Percentiles rank a stretch among this genome's conserved stretches.
Evolutionary conservation across 2,329 filamentous ascomycete genomes (phyloP).

Genomic region (Dactylellina leptospora): DNA sequence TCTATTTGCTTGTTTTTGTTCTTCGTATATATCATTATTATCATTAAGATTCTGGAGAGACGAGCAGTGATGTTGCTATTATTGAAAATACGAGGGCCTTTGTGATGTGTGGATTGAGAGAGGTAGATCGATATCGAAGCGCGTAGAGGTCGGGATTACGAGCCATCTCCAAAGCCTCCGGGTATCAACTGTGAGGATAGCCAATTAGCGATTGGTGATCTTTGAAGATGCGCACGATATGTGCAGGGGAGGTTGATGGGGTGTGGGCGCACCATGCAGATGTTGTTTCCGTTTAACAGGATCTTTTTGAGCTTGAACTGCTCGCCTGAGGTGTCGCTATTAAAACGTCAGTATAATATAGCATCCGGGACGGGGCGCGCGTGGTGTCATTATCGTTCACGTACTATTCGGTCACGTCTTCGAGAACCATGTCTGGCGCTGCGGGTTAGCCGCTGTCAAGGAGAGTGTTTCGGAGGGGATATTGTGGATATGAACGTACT

Average conservation of each 20-base stretch:
- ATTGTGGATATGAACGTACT: constrained; percentile 89
- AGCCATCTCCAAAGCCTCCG: constrained; percentile 33
- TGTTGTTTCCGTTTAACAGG: constrained; percentile 94
- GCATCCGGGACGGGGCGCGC: neutral
- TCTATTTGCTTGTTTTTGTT: neutral
- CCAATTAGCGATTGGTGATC: too few relatives aligned
- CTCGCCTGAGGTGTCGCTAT: constrained; percentile 86
- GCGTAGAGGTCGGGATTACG: neutral
- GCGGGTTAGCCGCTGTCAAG: neutral
- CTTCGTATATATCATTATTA: neutral
- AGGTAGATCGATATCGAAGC: neutral
- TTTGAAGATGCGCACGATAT: neutral
- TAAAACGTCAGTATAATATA: neutral
- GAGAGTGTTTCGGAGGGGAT: constrained; percentile 5
- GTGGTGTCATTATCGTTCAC: neutral
- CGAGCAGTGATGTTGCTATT: too few relatives aligned
- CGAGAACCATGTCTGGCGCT: constrained; percentile 90
- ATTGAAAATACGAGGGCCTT: neutral
- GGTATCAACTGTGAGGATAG: constrained; percentile 41
- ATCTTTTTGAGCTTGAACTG: constrained; percentile 93
- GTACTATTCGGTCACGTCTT: constrained; percentile 96
- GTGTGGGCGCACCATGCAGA: constrained; percentile 82
- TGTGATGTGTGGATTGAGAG: neutral
- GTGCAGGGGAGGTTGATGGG: neutral
- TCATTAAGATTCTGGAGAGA: too few relatives aligned